A percentile compares a stretch with the other conserved stretches of the same genome.
phyloP scores from a whole-genome alignment of 2,329 filamentous ascomycete species.

The Mycosphaerella arachidis region DNA sequence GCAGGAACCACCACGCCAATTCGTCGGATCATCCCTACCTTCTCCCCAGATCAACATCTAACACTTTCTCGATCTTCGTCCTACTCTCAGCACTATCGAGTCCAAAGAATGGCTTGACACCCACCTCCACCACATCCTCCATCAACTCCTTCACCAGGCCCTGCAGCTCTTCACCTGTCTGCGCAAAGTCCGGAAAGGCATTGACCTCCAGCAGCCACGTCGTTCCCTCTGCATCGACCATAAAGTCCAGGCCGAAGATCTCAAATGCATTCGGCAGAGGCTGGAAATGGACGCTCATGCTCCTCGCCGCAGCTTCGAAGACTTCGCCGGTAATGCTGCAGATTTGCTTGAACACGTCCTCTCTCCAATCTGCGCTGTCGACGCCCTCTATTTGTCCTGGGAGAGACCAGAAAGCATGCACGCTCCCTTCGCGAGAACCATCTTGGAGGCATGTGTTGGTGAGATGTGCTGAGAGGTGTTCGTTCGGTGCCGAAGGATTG shows the following conservation, averaged over 20 bases:
- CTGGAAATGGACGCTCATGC: conserved; percentile 89
- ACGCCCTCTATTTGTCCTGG: conserved; percentile 36
- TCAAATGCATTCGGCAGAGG: conserved; percentile 85
- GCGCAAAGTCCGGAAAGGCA: conserved; percentile 91
- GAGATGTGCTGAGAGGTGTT: conserved; percentile 69
- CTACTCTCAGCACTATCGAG: conserved; percentile 13
- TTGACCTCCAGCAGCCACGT: conserved; percentile 87
- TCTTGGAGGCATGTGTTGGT: conserved; percentile 92
- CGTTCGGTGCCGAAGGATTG: conserved; percentile 33
- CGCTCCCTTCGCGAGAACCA: conserved; percentile 56
- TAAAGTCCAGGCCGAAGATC: conserved; percentile 84
- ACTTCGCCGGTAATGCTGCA: conserved; percentile 67
- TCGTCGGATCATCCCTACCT: no score
- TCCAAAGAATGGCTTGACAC: conserved; percentile 64
- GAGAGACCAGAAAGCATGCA: conserved; percentile 71
- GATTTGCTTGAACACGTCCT: conserved; percentile 68
- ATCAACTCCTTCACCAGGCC: conserved; percentile 72
- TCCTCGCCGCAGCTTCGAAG: conserved; percentile 80
- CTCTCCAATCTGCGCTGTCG: conserved; percentile 45
- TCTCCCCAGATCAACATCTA: conserved; percentile 46
- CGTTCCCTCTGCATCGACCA: conserved; percentile 63
- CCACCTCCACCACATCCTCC: conserved; percentile 64
- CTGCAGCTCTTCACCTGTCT: conserved; percentile 74
- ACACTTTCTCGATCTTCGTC: conserved; percentile 36
- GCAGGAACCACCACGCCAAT: no score